phyloP scores from a whole-genome alignment of 768 basidiomycete genomes.

The Rhodosporidiobolus odoratus region DNA sequence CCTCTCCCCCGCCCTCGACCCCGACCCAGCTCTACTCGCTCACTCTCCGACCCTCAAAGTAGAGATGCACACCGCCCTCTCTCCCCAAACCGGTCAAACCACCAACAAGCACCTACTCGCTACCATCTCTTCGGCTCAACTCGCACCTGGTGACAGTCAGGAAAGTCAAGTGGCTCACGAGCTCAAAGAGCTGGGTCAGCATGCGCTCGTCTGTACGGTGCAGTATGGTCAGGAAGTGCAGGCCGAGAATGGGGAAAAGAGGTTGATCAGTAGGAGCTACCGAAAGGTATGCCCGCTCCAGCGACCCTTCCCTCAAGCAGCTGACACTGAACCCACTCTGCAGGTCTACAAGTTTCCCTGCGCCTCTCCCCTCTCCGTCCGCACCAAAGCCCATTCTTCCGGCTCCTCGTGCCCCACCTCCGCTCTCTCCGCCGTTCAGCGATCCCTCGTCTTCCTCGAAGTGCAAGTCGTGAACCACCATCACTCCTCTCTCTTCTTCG shows the following conservation, averaged over 20 bases:
- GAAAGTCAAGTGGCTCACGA: slow-evolving; percentile 73
- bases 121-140: slow-evolving; percentile 32
- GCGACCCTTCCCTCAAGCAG: neutral
- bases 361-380: slow-evolving; percentile 69
- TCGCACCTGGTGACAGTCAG: slow-evolving; percentile 56
- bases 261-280: slow-evolving; percentile 54
- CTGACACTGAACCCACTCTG: neutral
- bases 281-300: slow-evolving; percentile 52
- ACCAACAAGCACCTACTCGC: slow-evolving; percentile 28
- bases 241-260: slow-evolving; percentile 41
- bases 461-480: slow-evolving; percentile 87
- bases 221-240: slow-evolving; percentile 63
- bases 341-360: slow-evolving; percentile 26
- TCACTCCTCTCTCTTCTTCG: slow-evolving; percentile 67
- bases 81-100: slow-evolving; percentile 61
- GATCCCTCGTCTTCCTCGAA: slow-evolving; percentile 83
- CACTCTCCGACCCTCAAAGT: slow-evolving; percentile 57
- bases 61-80: slow-evolving; percentile 74
- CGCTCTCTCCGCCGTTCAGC: slow-evolving; percentile 58
- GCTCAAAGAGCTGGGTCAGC: slow-evolving; percentile 88
- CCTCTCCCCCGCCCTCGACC: slow-evolving; percentile 60
- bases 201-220: slow-evolving; percentile 79
- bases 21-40: slow-evolving; percentile 58
- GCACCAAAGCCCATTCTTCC: slow-evolving; percentile 81
- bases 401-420: slow-evolving; percentile 53